A percentile compares a stretch with the other conserved stretches of the same genome.
Evolutionary conservation across 2,329 filamentous ascomycete genomes (phyloP).

Genomic region (Nemania diffusa): DNA sequence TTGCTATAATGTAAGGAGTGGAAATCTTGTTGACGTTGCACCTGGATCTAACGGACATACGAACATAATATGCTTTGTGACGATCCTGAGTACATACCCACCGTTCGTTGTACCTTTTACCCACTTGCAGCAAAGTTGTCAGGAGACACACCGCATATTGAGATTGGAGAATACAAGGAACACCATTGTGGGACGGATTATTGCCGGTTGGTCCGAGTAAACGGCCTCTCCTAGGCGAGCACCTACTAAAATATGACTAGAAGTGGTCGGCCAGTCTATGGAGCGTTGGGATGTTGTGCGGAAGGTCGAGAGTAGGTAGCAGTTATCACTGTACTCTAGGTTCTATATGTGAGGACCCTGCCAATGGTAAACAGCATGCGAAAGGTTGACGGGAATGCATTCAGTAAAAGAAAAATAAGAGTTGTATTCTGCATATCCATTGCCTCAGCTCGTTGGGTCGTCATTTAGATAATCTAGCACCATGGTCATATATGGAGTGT

Average conservation of each 20-base stretch:
- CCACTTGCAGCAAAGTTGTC: no score
- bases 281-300: background rate
- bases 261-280: background rate
- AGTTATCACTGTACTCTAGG: no score
- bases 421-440: no score
- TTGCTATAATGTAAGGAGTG: background rate
- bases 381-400: no score
- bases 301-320: no score
- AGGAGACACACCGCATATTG: background rate
- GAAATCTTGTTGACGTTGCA: background rate
- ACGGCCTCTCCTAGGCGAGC: background rate
- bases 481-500: background rate
- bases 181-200: background rate
- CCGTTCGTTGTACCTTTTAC: no score
- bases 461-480: background rate
- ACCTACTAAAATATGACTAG: background rate
- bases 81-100: background rate
- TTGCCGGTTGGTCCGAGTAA: slow-evolving; percentile 10
- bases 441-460: no score
- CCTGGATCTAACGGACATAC: background rate
- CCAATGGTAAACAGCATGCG: no score
- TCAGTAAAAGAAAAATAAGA: no score
- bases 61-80: background rate
- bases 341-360: no score
- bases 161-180: slow-evolving; percentile 5